phyloP scores from a whole-genome alignment of 257 asterid species.

The Cinchona pubescens region DNA sequence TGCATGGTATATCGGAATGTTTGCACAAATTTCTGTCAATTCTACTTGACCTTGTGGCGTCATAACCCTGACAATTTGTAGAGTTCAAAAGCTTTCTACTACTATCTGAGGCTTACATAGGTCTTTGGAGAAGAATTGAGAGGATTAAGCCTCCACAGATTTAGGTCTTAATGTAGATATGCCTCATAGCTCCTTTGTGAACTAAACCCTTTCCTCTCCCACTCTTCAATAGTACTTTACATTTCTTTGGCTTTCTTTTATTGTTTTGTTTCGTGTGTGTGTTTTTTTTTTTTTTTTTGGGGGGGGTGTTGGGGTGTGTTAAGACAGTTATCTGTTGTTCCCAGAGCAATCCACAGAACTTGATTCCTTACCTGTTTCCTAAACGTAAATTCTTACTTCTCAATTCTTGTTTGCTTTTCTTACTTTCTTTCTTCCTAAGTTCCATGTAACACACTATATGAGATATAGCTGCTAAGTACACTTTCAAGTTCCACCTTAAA shows the following conservation, averaged over 20 bases:
- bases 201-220: too few relatives aligned
- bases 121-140: too few relatives aligned
- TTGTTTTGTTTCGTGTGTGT: too few relatives aligned
- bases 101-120: too few relatives aligned
- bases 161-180: too few relatives aligned
- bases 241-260: background rate
- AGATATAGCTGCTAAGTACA: background rate
- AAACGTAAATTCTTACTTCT: background rate
- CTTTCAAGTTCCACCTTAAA: background rate
- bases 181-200: too few relatives aligned
- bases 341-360: background rate
- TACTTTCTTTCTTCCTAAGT: background rate
- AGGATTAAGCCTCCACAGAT: too few relatives aligned
- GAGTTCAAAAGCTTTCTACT: too few relatives aligned
- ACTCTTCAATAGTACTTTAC: background rate
- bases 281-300: too few relatives aligned
- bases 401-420: background rate
- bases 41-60: background rate
- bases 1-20: background rate
- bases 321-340: background rate
- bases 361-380: background rate
- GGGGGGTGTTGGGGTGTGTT: too few relatives aligned
- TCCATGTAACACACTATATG: background rate
- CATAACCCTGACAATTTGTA: background rate
- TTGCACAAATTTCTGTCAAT: background rate